Base-by-base conservation (phyloP, 140 eudicot species). In the Ambrosia hybrid region DNA sequence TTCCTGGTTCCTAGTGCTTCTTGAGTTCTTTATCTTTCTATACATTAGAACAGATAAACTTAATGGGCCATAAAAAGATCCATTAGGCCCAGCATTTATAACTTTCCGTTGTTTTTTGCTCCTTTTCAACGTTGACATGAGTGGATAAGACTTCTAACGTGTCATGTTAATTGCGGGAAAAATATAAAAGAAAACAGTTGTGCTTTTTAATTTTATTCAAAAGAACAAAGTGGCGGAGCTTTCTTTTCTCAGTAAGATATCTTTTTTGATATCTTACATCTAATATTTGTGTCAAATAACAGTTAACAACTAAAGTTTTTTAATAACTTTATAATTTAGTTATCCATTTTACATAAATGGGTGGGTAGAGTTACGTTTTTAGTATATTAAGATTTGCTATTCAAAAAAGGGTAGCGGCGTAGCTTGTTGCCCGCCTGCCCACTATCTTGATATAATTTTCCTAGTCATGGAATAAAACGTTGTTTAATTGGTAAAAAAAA, bases 121-220 rank as follows among this genome's bases (percentile, higher is more conserved):
- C 51, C 37, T 39, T 63, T 63, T 13, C 33, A 63, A 63, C 13
- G 51, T 63, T 63, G 68, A 63, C 67, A 63, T 36, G n/a, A 63
- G 30, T 14, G 68, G 68, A 63, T 63, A 63, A 63, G 51, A 38
- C 68, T 38, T 7, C 3, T 8, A 37, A 63, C 51, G 68, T 63
- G 68, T 63, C 68, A 63, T 63, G 30, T 63, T 37, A 63, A 5
- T 7, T 36, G 34, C 34, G 21, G 6, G 46, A 41, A 41, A 41
- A 11, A 13, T 21, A 36, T 0, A 3, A n/a, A 63, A 52, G 11
- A 34, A 10, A 34, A 57, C 39, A 57, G 17, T 60, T 60, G 43
- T 60, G 43, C 45, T 60, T 60, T 60, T 33, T 33, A 33, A 33
- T 34, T 60, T 60, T 60, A 60, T 60, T 15, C 45, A 30, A 59